These are phyloP conservation scores for Priceomyces haplophilus DNA, from an alignment of 805 yeast genomes.

Conservation along the genomic window DNA sequence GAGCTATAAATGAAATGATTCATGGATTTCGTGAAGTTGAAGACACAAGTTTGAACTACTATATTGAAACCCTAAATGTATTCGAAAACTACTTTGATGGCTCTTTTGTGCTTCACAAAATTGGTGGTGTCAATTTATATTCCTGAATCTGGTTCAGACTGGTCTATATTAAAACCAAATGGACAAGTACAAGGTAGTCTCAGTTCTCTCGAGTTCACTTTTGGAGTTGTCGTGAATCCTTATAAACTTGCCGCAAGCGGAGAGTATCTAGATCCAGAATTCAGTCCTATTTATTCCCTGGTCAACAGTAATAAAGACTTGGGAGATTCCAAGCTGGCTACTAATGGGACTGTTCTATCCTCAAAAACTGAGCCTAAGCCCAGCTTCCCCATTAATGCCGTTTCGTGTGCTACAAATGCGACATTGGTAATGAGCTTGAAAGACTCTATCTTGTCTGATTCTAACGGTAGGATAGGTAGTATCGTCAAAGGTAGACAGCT, in stretches of 20 bases:
- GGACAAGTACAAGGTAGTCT: slow-evolving; percentile 15
- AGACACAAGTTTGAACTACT: no score
- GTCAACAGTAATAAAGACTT: not conserved
- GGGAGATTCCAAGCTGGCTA: not conserved
- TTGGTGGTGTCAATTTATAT: slow-evolving; percentile 7
- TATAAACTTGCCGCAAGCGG: slow-evolving; percentile 19
- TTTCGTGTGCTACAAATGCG: slow-evolving; percentile 44
- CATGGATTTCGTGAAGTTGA: no score
- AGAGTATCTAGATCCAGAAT: slow-evolving; percentile 18
- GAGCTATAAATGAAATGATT: no score
- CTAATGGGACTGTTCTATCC: no score
- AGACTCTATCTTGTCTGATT: slow-evolving; percentile 52
- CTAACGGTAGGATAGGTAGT: slow-evolving; percentile 67
- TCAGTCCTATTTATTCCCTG: not conserved
- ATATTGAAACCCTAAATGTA: no score
- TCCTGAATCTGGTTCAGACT: slow-evolving; percentile 34
- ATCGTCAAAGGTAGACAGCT: slow-evolving; percentile 79
- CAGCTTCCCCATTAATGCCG: not conserved
- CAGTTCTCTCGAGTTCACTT: slow-evolving; percentile 28
- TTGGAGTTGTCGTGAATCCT: slow-evolving; percentile 35
- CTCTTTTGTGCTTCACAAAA: not conserved
- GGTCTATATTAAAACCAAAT: slow-evolving; percentile 32
- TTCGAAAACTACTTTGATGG: not conserved
- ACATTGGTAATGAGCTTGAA: slow-evolving; percentile 57
- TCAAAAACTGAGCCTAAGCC: no score